A percentile compares a stretch with the other conserved stretches of the same genome.
These are phyloP conservation scores for Nitzschia inconspicua DNA, from an alignment of 108 stramenopile genomes.

Conservation along the genomic window DNA sequence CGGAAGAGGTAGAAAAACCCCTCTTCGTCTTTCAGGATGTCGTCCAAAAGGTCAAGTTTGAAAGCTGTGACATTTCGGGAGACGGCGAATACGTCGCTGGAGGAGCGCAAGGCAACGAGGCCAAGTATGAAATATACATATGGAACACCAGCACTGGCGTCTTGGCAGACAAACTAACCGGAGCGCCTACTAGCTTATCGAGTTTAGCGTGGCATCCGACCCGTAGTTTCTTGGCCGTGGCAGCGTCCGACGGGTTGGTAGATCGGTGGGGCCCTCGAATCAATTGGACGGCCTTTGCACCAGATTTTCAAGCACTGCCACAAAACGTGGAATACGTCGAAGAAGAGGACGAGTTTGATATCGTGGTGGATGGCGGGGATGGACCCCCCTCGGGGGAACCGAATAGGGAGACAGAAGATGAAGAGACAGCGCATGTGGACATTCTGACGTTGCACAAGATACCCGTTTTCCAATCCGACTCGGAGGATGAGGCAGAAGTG, in stretches of 20 bases:
- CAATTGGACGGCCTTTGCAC: conserved; percentile 83
- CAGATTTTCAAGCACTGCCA: conserved; percentile 79
- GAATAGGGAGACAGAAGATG: conserved; percentile 35
- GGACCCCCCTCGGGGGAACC: not conserved
- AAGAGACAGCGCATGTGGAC: conserved; percentile 43
- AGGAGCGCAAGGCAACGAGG: conserved; percentile 58
- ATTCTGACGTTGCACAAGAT: conserved; percentile 52
- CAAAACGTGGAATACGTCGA: conserved; percentile 73
- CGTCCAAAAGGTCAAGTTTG: conserved; percentile 67
- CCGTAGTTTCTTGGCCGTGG: conserved; percentile 72
- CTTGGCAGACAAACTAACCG: conserved; percentile 73
- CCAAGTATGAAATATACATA: conserved; percentile 56
- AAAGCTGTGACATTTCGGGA: conserved; percentile 64
- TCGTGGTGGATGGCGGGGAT: conserved; percentile 24
- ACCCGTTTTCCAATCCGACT: conserved; percentile 71
- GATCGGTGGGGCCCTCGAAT: conserved; percentile 77
- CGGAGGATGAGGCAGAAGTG: conserved; percentile 64
- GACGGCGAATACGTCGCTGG: conserved; percentile 83
- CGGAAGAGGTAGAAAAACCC: conserved; percentile 37
- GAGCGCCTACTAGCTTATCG: conserved; percentile 52
- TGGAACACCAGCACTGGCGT: conserved; percentile 77
- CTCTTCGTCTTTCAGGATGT: conserved; percentile 64
- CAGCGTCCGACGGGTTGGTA: conserved; percentile 71
- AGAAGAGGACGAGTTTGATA: conserved; percentile 80
- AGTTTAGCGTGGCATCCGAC: conserved; percentile 82